phyloP scores from a whole-genome alignment of 1,284 basidiomycete genomes.

The Apiotrichum akiyoshidainum region DNA sequence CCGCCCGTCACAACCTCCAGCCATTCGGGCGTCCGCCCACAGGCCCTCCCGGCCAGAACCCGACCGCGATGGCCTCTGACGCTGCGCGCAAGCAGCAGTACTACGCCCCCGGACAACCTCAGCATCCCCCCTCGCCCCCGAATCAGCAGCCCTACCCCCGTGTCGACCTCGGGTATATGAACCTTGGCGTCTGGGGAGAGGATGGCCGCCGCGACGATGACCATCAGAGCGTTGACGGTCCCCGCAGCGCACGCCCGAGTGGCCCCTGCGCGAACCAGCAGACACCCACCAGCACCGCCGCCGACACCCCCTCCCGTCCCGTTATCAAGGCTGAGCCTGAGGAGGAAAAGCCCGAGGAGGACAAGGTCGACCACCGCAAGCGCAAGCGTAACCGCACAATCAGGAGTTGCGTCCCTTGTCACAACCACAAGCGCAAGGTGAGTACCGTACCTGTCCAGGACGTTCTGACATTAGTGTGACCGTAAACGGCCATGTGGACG shows the following conservation, averaged over 20 bases:
- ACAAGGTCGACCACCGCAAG: slow-evolving; percentile 57
- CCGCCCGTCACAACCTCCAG: neutral
- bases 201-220: slow-evolving; percentile 1
- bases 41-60: neutral
- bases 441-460: slow-evolving; percentile 25
- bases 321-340: slow-evolving; percentile 7
- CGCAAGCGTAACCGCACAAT: slow-evolving; percentile 79
- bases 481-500: slow-evolving; percentile 67
- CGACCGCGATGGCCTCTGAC: neutral
- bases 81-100: neutral
- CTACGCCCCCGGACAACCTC: neutral
- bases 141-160: slow-evolving; percentile 2
- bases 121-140: neutral
- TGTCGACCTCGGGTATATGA: slow-evolving; percentile 7
- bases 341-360: slow-evolving; percentile 20
- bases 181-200: slow-evolving; percentile 1
- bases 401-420: slow-evolving; percentile 82
- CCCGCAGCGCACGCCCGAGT: neutral
- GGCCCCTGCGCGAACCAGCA: neutral
- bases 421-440: slow-evolving; percentile 87
- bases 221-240: neutral
- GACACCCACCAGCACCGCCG: too few relatives aligned
- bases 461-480: slow-evolving; percentile 46
- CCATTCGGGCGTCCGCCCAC: neutral
- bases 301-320: neutral